phyloP scores from a whole-genome alignment of 768 basidiomycete genomes.

The Podaxis sp. region DNA sequence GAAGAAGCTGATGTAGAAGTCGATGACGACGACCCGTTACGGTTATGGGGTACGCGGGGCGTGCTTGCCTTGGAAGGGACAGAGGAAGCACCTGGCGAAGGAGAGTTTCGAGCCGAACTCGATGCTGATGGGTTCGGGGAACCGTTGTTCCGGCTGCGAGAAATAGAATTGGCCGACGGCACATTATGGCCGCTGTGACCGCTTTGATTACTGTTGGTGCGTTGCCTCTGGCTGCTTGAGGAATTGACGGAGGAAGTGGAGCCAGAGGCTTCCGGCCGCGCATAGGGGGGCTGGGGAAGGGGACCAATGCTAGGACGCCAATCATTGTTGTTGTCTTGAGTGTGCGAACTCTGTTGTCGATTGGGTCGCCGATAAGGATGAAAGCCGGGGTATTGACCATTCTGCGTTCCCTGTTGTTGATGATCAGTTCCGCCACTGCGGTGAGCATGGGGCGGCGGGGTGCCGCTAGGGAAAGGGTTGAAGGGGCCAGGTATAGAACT shows the following conservation, averaged over 20 bases:
- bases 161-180: constrained; percentile 33
- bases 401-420: constrained; percentile 41
- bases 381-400: constrained; percentile 55
- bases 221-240: constrained; percentile 53
- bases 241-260: constrained; percentile 82
- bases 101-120: constrained; percentile 28
- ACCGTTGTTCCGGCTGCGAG: constrained; percentile 35
- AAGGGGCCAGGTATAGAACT: constrained; percentile 49
- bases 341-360: constrained; percentile 40
- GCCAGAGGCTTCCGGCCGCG: constrained; percentile 74
- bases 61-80: constrained; percentile 22
- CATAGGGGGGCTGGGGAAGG: constrained; percentile 74
- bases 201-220: constrained; percentile 74
- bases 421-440: constrained; percentile 37
- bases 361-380: constrained; percentile 81
- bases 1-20: constrained; percentile 37
- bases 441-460: constrained; percentile 63
- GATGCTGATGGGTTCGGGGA: constrained; percentile 29
- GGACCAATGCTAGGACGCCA: constrained; percentile 45
- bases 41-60: constrained; percentile 43
- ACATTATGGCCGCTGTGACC: constrained; percentile 42
- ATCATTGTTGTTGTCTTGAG: constrained; percentile 33
- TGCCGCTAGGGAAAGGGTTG: constrained; percentile 68
- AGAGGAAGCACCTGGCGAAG: constrained; percentile 26
- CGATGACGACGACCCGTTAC: constrained; percentile 46